Evolutionary conservation across 2,329 filamentous ascomycete genomes (phyloP), one percentile per base, ranked within the genome.

Genomic region (Talaromyces atroroseus): DNA sequence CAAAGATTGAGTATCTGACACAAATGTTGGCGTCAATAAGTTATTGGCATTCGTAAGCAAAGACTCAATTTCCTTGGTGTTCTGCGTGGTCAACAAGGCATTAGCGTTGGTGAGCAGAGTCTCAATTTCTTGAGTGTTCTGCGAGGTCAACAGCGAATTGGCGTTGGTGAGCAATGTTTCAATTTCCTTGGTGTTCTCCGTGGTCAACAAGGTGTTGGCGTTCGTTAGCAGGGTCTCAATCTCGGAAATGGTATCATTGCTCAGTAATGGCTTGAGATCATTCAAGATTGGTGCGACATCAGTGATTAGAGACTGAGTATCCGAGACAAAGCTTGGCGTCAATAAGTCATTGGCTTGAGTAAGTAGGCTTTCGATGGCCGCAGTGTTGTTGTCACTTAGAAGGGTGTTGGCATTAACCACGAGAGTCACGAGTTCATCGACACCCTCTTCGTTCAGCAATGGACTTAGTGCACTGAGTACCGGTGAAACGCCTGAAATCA

Each of bases 191-290:
- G 69, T 59, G 59, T 67, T 59, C 18, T 70, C 62, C 59, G 64
- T 54, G 32, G 68, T 64, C 62, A 71, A 58, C 58, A 71, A 51
- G 59, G 64, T 52, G 59, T 69, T 60, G 62, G 65, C 64, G 32
- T 66, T 65, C 8, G 58, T 61, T 7, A 71, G 61, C 7, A 71
- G 58, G 16, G 61, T 56, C 40, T 69, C 67, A 44, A 70, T 60
- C 58, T 68, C 66, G 59, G 66, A 65, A 29, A 68, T 48, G 8
- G 42, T 54, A 47, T 65, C 50, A 45, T 64, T 59, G 38, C 66
- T 58, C 10, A 68, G 57, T 12, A 63, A 58, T 3, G 26, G 52
- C 14, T 54, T 54, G 52, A 54, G 44, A 24, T 57, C 55, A 56
- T 51, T 21, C 48, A 56, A 47, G 29, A 56, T 51, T n/a, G 55